A percentile compares a stretch with the other conserved stretches of the same genome.
Conservation (phyloP, 2,329 filamentous ascomycete species). For the Exophiala xenobiotica region DNA sequence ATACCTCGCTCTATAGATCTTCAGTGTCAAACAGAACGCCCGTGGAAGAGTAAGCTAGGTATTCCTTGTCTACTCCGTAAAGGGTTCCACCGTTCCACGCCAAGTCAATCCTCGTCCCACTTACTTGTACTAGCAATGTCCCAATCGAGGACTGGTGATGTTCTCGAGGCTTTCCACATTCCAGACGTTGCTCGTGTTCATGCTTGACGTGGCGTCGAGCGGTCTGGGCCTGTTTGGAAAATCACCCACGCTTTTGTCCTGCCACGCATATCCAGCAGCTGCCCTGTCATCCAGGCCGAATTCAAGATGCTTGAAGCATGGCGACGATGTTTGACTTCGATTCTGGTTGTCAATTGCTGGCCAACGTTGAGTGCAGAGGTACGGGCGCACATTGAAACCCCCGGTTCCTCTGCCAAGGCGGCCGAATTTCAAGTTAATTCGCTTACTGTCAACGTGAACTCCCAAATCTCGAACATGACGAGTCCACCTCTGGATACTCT, state of each 20-base stretch:
- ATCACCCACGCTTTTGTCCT: too few relatives aligned
- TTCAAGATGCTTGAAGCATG: too few relatives aligned
- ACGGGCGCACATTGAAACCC: too few relatives aligned
- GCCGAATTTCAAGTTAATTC: too few relatives aligned
- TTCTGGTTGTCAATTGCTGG: too few relatives aligned
- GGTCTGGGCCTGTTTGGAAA: neutral
- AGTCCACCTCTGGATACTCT: conserved; percentile 59
- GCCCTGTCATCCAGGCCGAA: neutral
- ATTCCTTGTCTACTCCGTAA: neutral
- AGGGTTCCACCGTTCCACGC: neutral
- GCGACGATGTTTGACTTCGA: too few relatives aligned
- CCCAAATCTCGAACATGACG: too few relatives aligned
- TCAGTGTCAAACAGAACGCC: neutral
- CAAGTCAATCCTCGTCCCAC: neutral
- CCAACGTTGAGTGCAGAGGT: too few relatives aligned
- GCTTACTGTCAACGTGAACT: too few relatives aligned
- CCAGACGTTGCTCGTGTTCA: neutral
- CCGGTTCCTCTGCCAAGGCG: too few relatives aligned
- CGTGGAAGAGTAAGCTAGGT: neutral
- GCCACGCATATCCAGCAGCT: neutral
- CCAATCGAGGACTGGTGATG: neutral
- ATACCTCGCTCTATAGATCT: neutral
- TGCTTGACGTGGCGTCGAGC: neutral
- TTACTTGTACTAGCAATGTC: neutral
- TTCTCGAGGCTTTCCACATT: neutral